Conservation (phyloP, 768 basidiomycete genomes). For the Leccinum pellstonianum region DNA sequence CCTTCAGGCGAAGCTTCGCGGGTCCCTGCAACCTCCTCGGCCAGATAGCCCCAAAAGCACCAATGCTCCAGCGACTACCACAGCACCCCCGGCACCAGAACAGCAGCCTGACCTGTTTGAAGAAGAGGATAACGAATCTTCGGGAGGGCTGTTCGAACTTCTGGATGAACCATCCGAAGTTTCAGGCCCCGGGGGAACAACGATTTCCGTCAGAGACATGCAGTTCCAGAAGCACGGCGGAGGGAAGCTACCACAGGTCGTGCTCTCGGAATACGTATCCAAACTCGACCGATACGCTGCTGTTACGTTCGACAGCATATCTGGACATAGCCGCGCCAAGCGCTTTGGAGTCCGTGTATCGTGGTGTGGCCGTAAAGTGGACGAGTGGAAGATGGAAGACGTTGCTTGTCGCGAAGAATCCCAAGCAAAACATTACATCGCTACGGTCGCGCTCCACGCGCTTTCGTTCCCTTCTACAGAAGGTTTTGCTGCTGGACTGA, state of each 20-base stretch:
- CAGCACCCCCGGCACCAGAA: background rate
- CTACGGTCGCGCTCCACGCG: conserved; percentile 81
- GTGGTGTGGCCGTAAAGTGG: conserved; percentile 61
- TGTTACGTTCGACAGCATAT: conserved; percentile 63
- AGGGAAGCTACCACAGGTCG: conserved; percentile 72
- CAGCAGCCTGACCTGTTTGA: conserved; percentile 49
- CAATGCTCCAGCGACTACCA: background rate
- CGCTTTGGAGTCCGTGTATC: conserved; percentile 70
- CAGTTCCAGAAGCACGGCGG: conserved; percentile 80
- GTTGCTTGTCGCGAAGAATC: conserved; percentile 72
- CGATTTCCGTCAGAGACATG: conserved; percentile 66
- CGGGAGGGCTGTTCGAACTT: conserved; percentile 68
- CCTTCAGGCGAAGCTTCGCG: conserved; percentile 46
- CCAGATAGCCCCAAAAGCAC: conserved; percentile 1
- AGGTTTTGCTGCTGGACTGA: conserved; percentile 59
- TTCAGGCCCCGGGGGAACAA: conserved; percentile 52
- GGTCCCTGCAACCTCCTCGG: conserved; percentile 6
- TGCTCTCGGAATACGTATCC: conserved; percentile 65
- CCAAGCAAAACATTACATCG: conserved; percentile 90
- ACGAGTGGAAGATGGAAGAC: conserved; percentile 81
- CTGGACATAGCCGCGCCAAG: conserved; percentile 70
- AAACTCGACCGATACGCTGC: conserved; percentile 76
- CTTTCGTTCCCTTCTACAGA: conserved; percentile 62
- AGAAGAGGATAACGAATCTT: conserved; percentile 46
- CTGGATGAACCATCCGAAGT: conserved; percentile 65